Conservation (phyloP, 192 early-diverging fungal species). For the Linnemannia schmuckeri region DNA sequence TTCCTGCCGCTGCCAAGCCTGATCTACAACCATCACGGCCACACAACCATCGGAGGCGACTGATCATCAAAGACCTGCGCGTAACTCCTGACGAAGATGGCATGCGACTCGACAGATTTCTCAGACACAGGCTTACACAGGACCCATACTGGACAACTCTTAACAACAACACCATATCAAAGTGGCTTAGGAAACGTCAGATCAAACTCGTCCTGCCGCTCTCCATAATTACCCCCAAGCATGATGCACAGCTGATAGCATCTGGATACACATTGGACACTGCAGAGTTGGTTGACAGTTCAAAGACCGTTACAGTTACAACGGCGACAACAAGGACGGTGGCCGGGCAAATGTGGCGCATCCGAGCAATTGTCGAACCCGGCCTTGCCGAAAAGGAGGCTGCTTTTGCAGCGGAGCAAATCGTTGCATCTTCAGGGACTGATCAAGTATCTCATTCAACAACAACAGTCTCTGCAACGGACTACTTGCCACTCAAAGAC, state of each 20-base stretch:
- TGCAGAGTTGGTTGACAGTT: not conserved
- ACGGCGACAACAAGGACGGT: conserved; percentile 2
- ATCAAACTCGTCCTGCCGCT: conserved; percentile 6
- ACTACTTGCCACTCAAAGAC: conserved; percentile 16
- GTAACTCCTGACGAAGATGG: conserved; percentile 39
- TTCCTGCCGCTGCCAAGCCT: not conserved
- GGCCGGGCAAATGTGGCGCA: conserved; percentile 33
- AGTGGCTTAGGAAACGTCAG: conserved; percentile 35
- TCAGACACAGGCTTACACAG: conserved; percentile 15
- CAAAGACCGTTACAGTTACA: not conserved
- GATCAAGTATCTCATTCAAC: not conserved
- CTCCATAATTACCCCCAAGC: not conserved
- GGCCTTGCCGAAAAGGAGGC: not conserved
- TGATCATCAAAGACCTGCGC: conserved; percentile 10
- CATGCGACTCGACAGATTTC: conserved; percentile 42
- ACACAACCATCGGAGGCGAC: not conserved
- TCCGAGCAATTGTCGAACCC: not conserved
- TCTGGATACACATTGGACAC: not conserved
- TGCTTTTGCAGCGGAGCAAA: not conserved
- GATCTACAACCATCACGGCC: not conserved
- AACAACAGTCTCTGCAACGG: not conserved
- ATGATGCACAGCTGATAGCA: not conserved
- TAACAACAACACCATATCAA: conserved; percentile 13
- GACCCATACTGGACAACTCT: not conserved
- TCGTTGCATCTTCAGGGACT: not conserved